Percentiles rank a stretch among this genome's conserved stretches.
These are phyloP conservation scores for Aspergillus homomorphus DNA, from an alignment of 495 filamentous ascomycete genomes.

Conservation along the genomic window DNA sequence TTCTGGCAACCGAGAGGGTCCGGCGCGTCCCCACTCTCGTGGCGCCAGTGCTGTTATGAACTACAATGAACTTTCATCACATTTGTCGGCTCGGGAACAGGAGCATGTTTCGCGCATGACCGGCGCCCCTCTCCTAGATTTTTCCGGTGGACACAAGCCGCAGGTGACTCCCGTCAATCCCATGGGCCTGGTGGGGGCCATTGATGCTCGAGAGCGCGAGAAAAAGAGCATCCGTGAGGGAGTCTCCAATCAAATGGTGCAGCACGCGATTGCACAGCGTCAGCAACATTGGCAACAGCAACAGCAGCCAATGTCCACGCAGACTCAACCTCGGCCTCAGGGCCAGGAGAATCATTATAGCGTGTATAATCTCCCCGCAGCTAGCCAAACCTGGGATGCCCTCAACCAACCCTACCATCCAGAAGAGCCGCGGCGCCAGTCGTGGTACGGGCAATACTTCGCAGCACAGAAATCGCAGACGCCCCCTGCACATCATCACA, in stretches of 20 bases:
- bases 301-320: slow-evolving; percentile 20
- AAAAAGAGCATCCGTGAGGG: slow-evolving; percentile 69
- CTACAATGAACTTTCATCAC: slow-evolving; percentile 54
- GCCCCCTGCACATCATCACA: slow-evolving; percentile 28
- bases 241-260: slow-evolving; percentile 67
- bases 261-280: slow-evolving; percentile 74
- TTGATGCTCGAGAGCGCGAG: slow-evolving; percentile 72
- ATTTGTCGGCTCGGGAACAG: slow-evolving; percentile 89
- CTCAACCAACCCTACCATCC: slow-evolving; percentile 34
- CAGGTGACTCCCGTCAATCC: slow-evolving; percentile 43
- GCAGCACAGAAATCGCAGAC: slow-evolving; percentile 20
- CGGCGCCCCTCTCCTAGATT: slow-evolving; percentile 73
- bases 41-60: slow-evolving; percentile 42
- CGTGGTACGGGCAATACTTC: slow-evolving; percentile 38
- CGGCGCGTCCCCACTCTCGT: slow-evolving; percentile 51
- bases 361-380: slow-evolving; percentile 41
- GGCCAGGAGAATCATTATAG: slow-evolving; percentile 15
- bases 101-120: slow-evolving; percentile 89
- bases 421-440: slow-evolving; percentile 39
- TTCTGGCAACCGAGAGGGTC: slow-evolving; percentile 36
- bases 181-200: slow-evolving; percentile 68
- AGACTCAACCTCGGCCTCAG: slow-evolving; percentile 13
- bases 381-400: slow-evolving; percentile 45
- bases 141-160: slow-evolving; percentile 54
- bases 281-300: slow-evolving; percentile 56